These are phyloP conservation scores for Cystobasidium sp. DNA, from an alignment of 1,284 basidiomycete species.

Conservation along the genomic window DNA sequence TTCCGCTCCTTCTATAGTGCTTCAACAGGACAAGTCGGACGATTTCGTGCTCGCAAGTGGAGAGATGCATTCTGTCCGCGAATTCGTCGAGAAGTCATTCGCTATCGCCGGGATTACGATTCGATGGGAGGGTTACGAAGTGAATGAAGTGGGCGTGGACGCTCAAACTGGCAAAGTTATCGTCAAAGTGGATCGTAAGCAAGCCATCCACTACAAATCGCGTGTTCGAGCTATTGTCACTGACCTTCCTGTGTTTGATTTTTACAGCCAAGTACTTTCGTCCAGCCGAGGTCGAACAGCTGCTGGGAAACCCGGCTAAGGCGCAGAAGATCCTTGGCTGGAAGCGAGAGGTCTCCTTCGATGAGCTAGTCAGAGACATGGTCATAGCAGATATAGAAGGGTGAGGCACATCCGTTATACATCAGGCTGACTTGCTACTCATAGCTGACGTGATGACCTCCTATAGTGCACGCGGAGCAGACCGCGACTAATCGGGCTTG, in stretches of 20 bases:
- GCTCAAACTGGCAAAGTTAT: constrained; percentile 68
- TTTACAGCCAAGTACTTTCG: constrained; percentile 55
- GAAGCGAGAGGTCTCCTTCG: constrained; percentile 80
- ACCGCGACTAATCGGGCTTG: constrained; percentile 1
- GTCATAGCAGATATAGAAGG: constrained; percentile 70
- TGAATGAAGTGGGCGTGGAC: constrained; percentile 76
- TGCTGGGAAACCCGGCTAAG: constrained; percentile 80
- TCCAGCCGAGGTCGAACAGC: constrained; percentile 86
- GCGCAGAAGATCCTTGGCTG: constrained; percentile 81
- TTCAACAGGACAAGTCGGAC: constrained; percentile 76
- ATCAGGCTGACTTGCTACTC: neutral
- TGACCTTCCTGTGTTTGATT: constrained; percentile 39
- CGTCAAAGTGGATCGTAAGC: constrained; percentile 73
- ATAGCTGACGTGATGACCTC: neutral
- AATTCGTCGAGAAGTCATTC: constrained; percentile 86
- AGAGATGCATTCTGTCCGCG: constrained; percentile 86
- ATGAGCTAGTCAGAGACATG: constrained; percentile 84
- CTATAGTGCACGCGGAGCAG: constrained; percentile 19
- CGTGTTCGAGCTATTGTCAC: neutral
- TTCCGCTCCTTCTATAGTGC: constrained; percentile 58
- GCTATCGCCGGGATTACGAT: constrained; percentile 68
- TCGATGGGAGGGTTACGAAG: constrained; percentile 74
- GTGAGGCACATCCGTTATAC: neutral
- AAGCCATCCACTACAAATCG: constrained; percentile 4
- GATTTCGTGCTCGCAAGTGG: constrained; percentile 92